Base-by-base conservation (phyloP, 2,329 filamentous ascomycete species). In the Laburnicola sp. region DNA sequence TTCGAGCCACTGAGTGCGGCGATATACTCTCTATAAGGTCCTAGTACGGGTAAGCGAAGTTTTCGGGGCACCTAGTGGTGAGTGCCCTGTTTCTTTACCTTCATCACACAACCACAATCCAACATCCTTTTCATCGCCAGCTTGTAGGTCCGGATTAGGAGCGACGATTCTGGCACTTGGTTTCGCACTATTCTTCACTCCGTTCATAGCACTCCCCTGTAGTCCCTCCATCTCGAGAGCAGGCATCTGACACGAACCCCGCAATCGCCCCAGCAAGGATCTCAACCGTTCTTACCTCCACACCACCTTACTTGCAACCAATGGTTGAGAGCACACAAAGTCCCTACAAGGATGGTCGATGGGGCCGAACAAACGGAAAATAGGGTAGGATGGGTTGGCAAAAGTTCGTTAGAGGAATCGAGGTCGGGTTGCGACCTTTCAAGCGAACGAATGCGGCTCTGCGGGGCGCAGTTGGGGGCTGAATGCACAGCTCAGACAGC, bases 11-110 rank as follows among this genome's bases (percentile, higher is more conserved):
- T 68, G 3, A 70, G 51, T 4, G 62, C 60, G 34, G 51, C 58
- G 22, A 71, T 70, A 22, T 69, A 69, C 21, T 64, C 32, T 30
- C 54, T 59, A 36, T 71, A 71, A 16, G 51, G 51, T 6, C 67
- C 67, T 71, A 27, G 32, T 7, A 22, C 7, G n/a, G 35, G 1
- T 50, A 16, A 50, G 43, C 43, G 30, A 34, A 10, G 27, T 2
- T 5, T 8, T 28, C 9, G 8, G 23, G 7, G 23, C n/a, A 32
- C n/a, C 3, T 28, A 5, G 16, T 9, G 6, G 8, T 28, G 23
- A 40, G 9, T n/a, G n/a, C n/a, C n/a, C 35, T 25, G 32, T 2
- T 3, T 23, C 8, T 2, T 48, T 53, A 68, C 67, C 66, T 43
- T 60, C 47, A 32, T 63, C 52, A 50, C 68, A 70, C 4, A 70